Evolutionary conservation across 805 yeast genomes (phyloP), one percentile per base, ranked within the genome.

Genomic region (Candida maesae): DNA sequence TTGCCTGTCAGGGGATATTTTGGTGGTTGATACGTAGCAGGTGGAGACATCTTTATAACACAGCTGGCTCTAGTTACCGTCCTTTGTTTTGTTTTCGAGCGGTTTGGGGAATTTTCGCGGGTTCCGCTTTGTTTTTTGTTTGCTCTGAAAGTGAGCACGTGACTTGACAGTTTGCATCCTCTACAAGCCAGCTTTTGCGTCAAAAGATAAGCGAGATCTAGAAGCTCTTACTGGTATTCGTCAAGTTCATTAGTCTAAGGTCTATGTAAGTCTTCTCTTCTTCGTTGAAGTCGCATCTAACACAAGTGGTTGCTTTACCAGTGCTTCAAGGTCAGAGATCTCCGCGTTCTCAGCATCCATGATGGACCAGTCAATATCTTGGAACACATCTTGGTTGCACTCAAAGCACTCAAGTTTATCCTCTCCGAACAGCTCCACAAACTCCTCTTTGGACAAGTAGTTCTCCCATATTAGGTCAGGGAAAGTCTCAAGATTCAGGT

Each of bases 381-480:
- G 41, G 13, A 38, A 36, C 3, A 56, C 37, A 42, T 57, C 59
- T 6, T 11, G 12, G 33, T 53, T 52, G 3, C 33, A 3, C 3
- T 43, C 42, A 33, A 41, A 57, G 11, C 45, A 32, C 1, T 19
- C 6, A 2, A 35, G 15, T 12, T 43, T 21, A 3, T 46, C 45
- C 6, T 29, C 25, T 1, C 60, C 60, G 39, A 76, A 83, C 29
- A 74, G 59, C 0, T 57, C 56, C 0, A 58, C 47, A 53, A 85
- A 87, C 39, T 76, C 75, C 1, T 68, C 67, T 35, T 65, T 54
- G 1, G 72, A 58, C 9, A 88, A 49, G 52, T 79, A 85, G 16
- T 67, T 59, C 0, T 60, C 48, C 68, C 83, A 86, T 7, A 71
- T 63, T n/a, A 86, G 54, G 0, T 66, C 64, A 0, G 95, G 91